These are phyloP conservation scores for Zymoseptoria crescenta DNA, from an alignment of 2,329 filamentous ascomycete species.

Conservation along the genomic window DNA sequence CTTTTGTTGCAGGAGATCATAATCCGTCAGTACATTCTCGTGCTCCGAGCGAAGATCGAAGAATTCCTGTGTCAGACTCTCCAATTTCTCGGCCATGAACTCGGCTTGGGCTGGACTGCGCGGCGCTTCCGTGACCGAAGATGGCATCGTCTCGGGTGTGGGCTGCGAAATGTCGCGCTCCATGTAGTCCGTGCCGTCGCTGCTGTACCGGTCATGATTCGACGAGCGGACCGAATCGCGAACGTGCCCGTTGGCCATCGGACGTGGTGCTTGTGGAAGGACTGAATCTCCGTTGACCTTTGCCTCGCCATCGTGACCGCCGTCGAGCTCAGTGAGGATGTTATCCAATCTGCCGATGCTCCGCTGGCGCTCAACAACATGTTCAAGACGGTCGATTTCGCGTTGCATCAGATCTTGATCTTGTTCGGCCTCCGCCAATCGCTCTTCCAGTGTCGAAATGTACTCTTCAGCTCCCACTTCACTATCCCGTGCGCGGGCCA, in stretches of 20 bases:
- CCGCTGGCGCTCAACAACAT: conserved; percentile 89
- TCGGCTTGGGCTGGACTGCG: conserved; percentile 72
- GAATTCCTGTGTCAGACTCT: conserved; percentile 83
- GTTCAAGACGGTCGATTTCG: conserved; percentile 87
- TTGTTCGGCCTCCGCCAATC: conserved; percentile 89
- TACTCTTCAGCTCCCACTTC: conserved; percentile 91
- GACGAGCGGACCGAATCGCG: conserved; percentile 18
- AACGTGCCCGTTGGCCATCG: conserved; percentile 17
- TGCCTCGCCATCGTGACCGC: conserved; percentile 8
- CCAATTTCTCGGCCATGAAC: conserved; percentile 86
- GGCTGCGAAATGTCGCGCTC: conserved; percentile 9
- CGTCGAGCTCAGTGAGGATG: conserved; percentile 79
- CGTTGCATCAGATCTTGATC: conserved; percentile 95
- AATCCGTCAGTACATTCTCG: conserved; percentile 72
- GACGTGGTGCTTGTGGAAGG: conserved; percentile 3
- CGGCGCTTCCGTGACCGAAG: conserved; percentile 32
- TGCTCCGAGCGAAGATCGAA: conserved; percentile 86
- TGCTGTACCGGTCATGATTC: conserved; percentile 1
- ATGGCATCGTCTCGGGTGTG: conserved; percentile 3
- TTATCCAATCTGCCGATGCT: conserved; percentile 93
- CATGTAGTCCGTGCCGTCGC: conserved; percentile 15
- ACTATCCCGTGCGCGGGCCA: conserved; percentile 78
- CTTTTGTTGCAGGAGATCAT: conserved; percentile 72
- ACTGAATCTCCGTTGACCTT: conserved; percentile 12
- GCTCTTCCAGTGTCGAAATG: conserved; percentile 91